Base-by-base conservation (phyloP, 2,329 filamentous ascomycete species). In the Cryphonectria radicalis region DNA sequence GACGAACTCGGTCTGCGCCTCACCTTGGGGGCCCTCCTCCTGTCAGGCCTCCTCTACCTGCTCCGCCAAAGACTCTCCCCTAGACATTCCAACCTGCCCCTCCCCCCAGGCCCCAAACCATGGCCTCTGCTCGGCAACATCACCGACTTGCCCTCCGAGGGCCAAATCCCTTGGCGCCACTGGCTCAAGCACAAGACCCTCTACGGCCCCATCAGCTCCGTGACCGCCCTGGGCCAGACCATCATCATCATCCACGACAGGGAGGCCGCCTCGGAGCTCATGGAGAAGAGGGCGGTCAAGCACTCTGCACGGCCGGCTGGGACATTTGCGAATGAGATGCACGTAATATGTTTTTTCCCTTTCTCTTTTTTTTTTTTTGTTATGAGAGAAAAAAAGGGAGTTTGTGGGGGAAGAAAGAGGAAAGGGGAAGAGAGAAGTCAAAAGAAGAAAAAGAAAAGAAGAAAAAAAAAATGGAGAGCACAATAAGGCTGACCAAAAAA, bases 101-200 rank as follows among this genome's bases (percentile, higher is more conserved):
- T 69, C 0, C 87, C 86, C 0, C 87, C 86, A 1, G 87, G 87
- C 0, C 87, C 87, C 0, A 85, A 79, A 53, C 81, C 80, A 0
- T 75, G 84, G 8, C 84, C 85, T 0, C 19, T 88, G 0, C 42
- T 88, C 4, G 87, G 87, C 4, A 88, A 88, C 74, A 73, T 88
- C 22, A 72, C 74, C 0, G 85, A 88, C 72, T 76, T 88, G 14
- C 86, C 86, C 0, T 76, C 79, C 0, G 66, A 71, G 0, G 80
- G 79, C 1, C 73, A 71, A 7, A 77, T 75, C 5, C 81, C 84
- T 71, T 82, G 78, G 71, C 73, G 79, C 63, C 82, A 84, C 68
- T 85, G 82, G 82, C 66, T 81, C 42, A 79, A 81, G 70, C 79
- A 81, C 70, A 83, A 81, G 67, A 78, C 82, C 7, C 60, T 74